phyloP scores from a whole-genome alignment of 2,329 filamentous ascomycete species.

The Fusarium annulatum region DNA sequence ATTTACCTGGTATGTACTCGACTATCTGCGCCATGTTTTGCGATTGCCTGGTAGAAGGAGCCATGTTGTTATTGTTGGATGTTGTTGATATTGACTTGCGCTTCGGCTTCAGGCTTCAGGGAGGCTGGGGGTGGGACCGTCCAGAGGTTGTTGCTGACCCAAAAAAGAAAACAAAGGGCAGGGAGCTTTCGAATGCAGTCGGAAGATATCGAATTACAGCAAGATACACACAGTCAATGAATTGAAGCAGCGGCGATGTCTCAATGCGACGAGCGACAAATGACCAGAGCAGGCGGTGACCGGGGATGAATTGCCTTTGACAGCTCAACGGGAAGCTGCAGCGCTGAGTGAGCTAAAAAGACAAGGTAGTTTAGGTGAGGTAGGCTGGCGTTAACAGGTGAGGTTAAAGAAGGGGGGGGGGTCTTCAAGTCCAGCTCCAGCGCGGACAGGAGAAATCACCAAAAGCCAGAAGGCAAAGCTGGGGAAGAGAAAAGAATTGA shows the following conservation, averaged over 20 bases:
- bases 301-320: slow-evolving; percentile 21
- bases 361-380: neutral
- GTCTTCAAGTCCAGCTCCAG: slow-evolving; percentile 26
- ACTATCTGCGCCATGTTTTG: slow-evolving; percentile 86
- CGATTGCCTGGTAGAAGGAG: slow-evolving; percentile 60
- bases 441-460: slow-evolving; percentile 35
- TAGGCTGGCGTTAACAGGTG: slow-evolving; percentile 6
- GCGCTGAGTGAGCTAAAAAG: slow-evolving; percentile 20
- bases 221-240: slow-evolving; percentile 24
- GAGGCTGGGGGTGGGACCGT: slow-evolving; percentile 21
- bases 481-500: slow-evolving; percentile 35
- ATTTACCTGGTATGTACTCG: slow-evolving; percentile 92
- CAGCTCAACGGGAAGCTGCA: slow-evolving; percentile 29
- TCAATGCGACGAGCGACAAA: slow-evolving; percentile 16
- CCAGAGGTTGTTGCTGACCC: neutral
- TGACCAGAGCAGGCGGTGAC: slow-evolving; percentile 40
- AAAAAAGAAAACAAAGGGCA: neutral
- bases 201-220: slow-evolving; percentile 4
- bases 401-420: neutral
- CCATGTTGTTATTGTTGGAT: slow-evolving; percentile 54
- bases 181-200: slow-evolving; percentile 5
- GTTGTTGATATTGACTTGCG: slow-evolving; percentile 40
- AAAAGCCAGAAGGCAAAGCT: slow-evolving; percentile 21
- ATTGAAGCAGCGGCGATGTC: slow-evolving; percentile 24
- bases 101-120: slow-evolving; percentile 38